Percentiles rank a stretch among this genome's conserved stretches.
These are phyloP conservation scores for Rhodamnia rubescens DNA, from an alignment of 345 rosid species.

Conservation along the genomic window DNA sequence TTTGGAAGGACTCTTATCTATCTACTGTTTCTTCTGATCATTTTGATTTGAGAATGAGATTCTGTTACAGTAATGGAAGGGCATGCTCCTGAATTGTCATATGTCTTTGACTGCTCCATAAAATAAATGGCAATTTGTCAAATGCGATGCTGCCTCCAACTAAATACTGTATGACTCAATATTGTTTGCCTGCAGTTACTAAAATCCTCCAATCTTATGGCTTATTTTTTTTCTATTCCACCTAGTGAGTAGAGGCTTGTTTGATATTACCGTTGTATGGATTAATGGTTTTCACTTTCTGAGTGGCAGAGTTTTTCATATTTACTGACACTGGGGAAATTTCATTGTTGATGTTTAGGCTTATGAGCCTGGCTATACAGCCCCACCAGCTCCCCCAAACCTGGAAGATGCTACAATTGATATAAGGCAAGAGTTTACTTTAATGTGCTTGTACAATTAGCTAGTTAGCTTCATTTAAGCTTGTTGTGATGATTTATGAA, in stretches of 20 bases:
- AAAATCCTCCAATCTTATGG: not conserved
- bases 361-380: slow-evolving; percentile 82
- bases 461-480: not conserved
- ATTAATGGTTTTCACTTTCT: not conserved
- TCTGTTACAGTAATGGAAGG: too few relatives aligned
- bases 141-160: not conserved
- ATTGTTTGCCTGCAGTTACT: not conserved
- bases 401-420: slow-evolving; percentile 66
- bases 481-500: not conserved
- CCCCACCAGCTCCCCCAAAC: slow-evolving; percentile 49
- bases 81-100: not conserved
- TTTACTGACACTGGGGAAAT: not conserved
- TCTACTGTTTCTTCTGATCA: too few relatives aligned
- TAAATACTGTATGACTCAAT: not conserved
- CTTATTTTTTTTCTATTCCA: not conserved
- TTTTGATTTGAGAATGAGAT: too few relatives aligned
- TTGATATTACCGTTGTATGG: not conserved
- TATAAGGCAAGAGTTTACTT: slow-evolving; percentile 49
- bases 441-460: not conserved
- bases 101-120: not conserved
- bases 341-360: slow-evolving; percentile 26
- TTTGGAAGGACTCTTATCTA: not conserved
- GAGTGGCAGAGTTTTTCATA: not conserved
- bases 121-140: not conserved
- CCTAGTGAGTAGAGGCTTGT: not conserved